Conservation (phyloP, 768 basidiomycete genomes). For the Hirschioporus abietinus region DNA sequence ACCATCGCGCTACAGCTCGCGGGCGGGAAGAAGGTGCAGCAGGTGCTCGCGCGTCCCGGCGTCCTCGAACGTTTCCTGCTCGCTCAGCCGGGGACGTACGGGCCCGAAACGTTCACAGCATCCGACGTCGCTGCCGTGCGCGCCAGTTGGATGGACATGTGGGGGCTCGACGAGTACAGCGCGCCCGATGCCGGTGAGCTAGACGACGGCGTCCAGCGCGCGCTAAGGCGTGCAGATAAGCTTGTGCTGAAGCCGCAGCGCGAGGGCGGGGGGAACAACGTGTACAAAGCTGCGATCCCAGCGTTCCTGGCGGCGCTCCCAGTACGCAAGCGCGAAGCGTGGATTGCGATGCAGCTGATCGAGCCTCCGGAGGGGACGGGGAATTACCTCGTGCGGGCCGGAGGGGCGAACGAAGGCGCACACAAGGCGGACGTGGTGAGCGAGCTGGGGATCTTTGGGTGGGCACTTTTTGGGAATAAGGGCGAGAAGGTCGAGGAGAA, state of each 20-base stretch:
- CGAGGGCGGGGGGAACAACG: slow-evolving; percentile 97
- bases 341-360: slow-evolving; percentile 97
- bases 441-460: slow-evolving; percentile 92
- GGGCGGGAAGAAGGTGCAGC: slow-evolving; percentile 93
- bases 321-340: slow-evolving; percentile 63
- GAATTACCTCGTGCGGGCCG: slow-evolving; percentile 76
- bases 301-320: slow-evolving; percentile 63
- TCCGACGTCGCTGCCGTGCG: slow-evolving; percentile 50
- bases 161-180: slow-evolving; percentile 53
- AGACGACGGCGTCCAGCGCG: slow-evolving; percentile 44
- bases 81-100: slow-evolving; percentile 22
- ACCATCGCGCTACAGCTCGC: slow-evolving; percentile 89
- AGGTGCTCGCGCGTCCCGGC: slow-evolving; percentile 71
- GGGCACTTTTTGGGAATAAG: slow-evolving; percentile 62
- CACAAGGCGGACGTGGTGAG: slow-evolving; percentile 70
- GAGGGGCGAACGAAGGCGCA: slow-evolving; percentile 32
- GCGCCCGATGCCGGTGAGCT: slow-evolving; percentile 14
- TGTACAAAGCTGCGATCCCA: slow-evolving; percentile 83
- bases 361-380: slow-evolving; percentile 60
- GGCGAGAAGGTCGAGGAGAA: slow-evolving; percentile 38
- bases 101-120: slow-evolving; percentile 22
- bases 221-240: slow-evolving; percentile 40
- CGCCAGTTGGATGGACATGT: slow-evolving; percentile 86
- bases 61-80: slow-evolving; percentile 70
- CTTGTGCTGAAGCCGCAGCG: slow-evolving; percentile 95